phyloP scores from a whole-genome alignment of 164 flowering plant species.

The Piper longum region DNA sequence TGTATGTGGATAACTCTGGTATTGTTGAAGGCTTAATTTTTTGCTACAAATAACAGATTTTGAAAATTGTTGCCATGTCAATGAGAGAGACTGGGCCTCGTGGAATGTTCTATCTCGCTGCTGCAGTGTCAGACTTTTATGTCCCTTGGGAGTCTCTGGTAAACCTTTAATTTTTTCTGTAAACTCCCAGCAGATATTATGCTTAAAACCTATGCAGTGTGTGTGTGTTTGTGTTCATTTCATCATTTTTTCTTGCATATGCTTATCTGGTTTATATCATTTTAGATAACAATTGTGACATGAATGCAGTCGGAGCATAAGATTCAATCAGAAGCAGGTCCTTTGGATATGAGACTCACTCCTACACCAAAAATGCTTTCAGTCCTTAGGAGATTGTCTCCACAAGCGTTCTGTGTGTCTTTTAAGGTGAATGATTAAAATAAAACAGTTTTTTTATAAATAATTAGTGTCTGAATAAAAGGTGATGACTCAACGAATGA shows the following conservation, averaged over 20 bases:
- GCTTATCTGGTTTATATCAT: not conserved
- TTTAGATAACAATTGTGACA: not conserved
- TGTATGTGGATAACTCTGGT: too few species aligned
- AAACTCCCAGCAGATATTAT: not conserved
- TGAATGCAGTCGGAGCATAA: constrained; percentile 62
- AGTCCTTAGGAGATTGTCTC: constrained; percentile 54
- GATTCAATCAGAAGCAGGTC: constrained; percentile 86
- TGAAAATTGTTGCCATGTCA: constrained; percentile 46
- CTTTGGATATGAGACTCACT: constrained; percentile 73
- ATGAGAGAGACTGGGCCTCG: constrained; percentile 37
- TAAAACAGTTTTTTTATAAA: not conserved
- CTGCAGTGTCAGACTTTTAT: constrained; percentile 96
- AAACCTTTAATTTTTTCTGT: constrained; percentile 2
- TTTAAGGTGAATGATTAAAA: constrained; percentile 49
- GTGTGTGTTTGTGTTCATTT: not conserved
- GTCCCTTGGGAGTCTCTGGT: constrained; percentile 97
- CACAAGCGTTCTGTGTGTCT: constrained; percentile 69
- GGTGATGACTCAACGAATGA: too few species aligned
- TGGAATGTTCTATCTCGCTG: constrained; percentile 87
- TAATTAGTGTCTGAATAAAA: not conserved
- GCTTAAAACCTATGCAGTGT: not conserved
- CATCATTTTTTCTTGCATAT: not conserved
- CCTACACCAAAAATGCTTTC: constrained; percentile 89
- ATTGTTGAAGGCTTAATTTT: not conserved
- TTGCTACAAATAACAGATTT: constrained; percentile 30